Evolutionary conservation across 345 rosid species (phyloP).

Genomic region (Pistacia atlantica): DNA sequence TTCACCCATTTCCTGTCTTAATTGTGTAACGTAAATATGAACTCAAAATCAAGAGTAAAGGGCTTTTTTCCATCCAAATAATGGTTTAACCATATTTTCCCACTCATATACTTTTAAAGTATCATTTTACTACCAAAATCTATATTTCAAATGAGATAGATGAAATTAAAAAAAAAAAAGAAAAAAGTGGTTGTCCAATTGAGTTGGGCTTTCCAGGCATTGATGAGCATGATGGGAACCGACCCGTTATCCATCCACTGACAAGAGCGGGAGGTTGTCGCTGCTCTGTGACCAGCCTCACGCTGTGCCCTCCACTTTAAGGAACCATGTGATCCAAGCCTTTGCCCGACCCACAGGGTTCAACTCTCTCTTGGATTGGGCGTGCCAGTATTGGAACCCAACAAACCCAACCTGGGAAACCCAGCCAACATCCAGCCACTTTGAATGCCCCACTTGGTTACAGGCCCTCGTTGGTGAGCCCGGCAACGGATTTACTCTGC

Average conservation of each 20-base stretch:
- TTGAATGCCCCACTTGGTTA: conserved; percentile 19
- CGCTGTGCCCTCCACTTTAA: conserved; percentile 42
- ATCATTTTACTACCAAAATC: no score
- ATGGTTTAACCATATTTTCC: no score
- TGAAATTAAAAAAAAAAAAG: no score
- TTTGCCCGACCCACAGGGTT: conserved; percentile 10
- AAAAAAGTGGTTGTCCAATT: neutral
- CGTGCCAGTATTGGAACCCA: neutral
- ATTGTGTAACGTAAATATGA: no score
- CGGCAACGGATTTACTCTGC: neutral
- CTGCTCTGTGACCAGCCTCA: conserved; percentile 57
- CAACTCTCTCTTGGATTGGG: conserved; percentile 44
- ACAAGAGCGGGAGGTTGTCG: conserved; percentile 37
- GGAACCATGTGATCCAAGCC: neutral
- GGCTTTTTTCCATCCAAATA: no score
- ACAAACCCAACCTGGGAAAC: neutral
- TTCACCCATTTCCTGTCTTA: no score
- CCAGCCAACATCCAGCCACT: conserved; percentile 8
- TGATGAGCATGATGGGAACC: neutral
- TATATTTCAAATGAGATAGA: no score
- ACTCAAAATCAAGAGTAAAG: no score
- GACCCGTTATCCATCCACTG: conserved; percentile 45
- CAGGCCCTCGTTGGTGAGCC: conserved; percentile 26
- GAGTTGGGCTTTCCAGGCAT: neutral
- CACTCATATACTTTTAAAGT: no score